Base-by-base conservation (phyloP, 176 grass and related monocot genomes). In the Ensete ventricosum region DNA sequence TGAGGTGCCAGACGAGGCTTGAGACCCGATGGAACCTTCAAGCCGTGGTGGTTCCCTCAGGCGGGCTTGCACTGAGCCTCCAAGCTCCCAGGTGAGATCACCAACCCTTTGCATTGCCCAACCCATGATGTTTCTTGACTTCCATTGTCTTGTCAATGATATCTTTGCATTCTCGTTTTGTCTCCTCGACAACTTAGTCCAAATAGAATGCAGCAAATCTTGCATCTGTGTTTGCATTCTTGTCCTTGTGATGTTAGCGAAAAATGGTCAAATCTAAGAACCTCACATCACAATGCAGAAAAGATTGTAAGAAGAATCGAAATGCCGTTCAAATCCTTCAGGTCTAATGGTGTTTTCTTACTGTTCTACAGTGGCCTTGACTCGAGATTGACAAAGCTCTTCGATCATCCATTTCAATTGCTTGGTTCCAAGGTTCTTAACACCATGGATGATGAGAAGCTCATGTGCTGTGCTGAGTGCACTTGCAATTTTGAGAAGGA, bases 401-500 rank as follows among this genome's bases (percentile, higher is more conserved):
- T 43, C 48, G 73, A 83, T 59, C 50, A 60, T 79, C 81, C 85
- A 11, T 74, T 84, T 69, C 70, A 77, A 20, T 68, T 88, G 78
- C 70, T 83, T 17, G 82, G 74, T 55, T 34, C 74, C 8, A 79
- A 62, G 73, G 65, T 52, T 55, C 82, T 82, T 12, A 64, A 71
- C 0, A 29, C 9, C 19, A 63, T 26, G 67, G 85, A 85, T 20
- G 89, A 92, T 67, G 81, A 92, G 34, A 83, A 80, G 72, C 77
- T 88, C 77, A n/a, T 81, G 12, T 81, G 91, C 67, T 96, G 93
- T 80, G 52, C 65, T 70, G 90, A 92, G 50, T 96, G 93, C 83
- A 80, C 66, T 76, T 80, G 54, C 27, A 90, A 86, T 76, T 96
- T 88, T 85, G 87, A 92, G 81, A 77, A 77, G 50, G 93, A 96